These are phyloP conservation scores for Iberis amara DNA, from an alignment of 441 rosid species.

Conservation along the genomic window DNA sequence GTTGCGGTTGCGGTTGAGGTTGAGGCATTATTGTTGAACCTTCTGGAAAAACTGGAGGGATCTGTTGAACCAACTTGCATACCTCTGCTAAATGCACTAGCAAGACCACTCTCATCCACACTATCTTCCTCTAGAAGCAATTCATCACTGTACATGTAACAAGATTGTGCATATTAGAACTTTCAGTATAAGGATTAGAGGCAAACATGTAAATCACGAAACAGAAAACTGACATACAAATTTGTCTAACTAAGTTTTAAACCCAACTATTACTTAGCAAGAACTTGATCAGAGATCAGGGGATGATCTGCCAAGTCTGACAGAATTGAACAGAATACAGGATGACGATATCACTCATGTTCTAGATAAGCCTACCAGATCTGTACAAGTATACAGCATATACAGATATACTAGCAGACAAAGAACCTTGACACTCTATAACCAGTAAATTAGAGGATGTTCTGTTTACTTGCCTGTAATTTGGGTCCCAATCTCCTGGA, in stretches of 20 bases:
- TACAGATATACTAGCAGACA: slow-evolving; percentile 10
- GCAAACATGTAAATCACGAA: not conserved
- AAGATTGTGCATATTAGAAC: slow-evolving; percentile 13
- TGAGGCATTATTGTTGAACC: slow-evolving; percentile 48
- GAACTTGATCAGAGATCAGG: slow-evolving; percentile 7
- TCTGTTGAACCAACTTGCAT: slow-evolving; percentile 51
- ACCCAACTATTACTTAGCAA: slow-evolving; percentile 13
- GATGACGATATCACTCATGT: slow-evolving; percentile 10
- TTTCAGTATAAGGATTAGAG: slow-evolving; percentile 6
- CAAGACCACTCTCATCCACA: slow-evolving; percentile 46
- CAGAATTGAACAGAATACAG: slow-evolving; percentile 2
- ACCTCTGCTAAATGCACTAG: slow-evolving; percentile 61
- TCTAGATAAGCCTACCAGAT: slow-evolving; percentile 10
- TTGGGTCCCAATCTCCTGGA: slow-evolving; percentile 99
- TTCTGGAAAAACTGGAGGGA: slow-evolving; percentile 28
- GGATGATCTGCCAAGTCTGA: slow-evolving; percentile 1
- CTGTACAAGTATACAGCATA: slow-evolving; percentile 13
- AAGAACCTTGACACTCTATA: slow-evolving; percentile 16
- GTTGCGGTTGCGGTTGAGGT: slow-evolving; percentile 38
- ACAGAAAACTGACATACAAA: not conserved
- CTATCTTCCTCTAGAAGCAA: slow-evolving; percentile 89
- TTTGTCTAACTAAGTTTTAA: slow-evolving; percentile 1
- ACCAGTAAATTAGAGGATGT: slow-evolving; percentile 1
- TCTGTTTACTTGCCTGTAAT: slow-evolving; percentile 65
- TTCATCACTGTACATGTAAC: slow-evolving; percentile 64